Evolutionary conservation across 2,329 filamentous ascomycete genomes (phyloP).

Genomic region (Cercospora sesami): DNA sequence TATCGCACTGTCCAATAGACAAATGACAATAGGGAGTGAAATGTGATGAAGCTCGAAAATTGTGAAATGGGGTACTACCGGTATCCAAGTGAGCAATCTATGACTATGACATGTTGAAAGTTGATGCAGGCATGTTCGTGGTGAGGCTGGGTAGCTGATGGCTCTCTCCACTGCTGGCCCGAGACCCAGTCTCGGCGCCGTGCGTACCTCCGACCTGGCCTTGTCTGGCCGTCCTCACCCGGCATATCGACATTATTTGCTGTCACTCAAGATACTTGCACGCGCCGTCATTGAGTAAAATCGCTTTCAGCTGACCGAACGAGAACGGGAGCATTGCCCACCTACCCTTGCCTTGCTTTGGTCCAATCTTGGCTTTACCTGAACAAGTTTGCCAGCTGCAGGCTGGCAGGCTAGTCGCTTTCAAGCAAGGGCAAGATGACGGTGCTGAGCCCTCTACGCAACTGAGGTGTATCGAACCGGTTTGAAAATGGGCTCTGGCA

Average conservation of each 20-base stretch:
- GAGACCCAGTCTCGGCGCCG: background rate
- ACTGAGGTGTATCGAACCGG: background rate
- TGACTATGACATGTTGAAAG: background rate
- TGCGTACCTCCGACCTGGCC: background rate
- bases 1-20: constrained; percentile 6
- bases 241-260: background rate
- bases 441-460: background rate
- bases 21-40: constrained; percentile 8
- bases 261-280: background rate
- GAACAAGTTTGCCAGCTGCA: background rate
- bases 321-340: background rate
- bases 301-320: background rate
- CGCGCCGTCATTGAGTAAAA: background rate
- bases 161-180: background rate
- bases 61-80: background rate
- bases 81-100: background rate
- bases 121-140: constrained; percentile 6
- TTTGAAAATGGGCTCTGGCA: too few relatives aligned
- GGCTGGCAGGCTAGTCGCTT: background rate
- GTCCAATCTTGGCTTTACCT: background rate
- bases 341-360: background rate
- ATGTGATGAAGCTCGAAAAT: background rate
- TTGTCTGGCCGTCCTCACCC: background rate
- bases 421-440: background rate
- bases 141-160: background rate